phyloP scores from a whole-genome alignment of 2,329 filamentous ascomycete species.

The Alternaria triticina region DNA sequence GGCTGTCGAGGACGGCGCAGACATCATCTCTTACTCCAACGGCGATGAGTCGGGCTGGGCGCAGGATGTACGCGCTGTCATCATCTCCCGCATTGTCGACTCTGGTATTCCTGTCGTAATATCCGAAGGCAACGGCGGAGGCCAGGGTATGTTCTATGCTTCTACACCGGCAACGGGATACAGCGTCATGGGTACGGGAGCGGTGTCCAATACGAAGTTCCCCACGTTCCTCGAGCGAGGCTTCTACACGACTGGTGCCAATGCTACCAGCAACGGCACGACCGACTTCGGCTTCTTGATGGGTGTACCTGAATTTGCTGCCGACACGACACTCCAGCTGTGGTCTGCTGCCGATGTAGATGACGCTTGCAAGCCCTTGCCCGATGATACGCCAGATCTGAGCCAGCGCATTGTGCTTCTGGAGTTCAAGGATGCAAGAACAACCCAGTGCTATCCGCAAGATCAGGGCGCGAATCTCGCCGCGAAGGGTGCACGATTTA shows the following conservation, averaged over 20 bases:
- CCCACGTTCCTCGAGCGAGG: constrained; percentile 7
- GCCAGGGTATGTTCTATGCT: constrained; percentile 56
- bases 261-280: constrained; percentile 31
- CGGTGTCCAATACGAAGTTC: constrained; percentile 49
- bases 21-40: constrained; percentile 43
- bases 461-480: constrained; percentile 37
- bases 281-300: constrained; percentile 40
- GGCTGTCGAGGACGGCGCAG: constrained; percentile 61
- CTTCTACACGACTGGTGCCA: constrained; percentile 41
- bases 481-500: constrained; percentile 63
- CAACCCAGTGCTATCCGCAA: constrained; percentile 20
- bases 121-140: constrained; percentile 60
- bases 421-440: constrained; percentile 15
- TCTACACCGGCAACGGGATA: constrained; percentile 51
- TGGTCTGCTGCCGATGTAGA: constrained; percentile 53
- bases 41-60: constrained; percentile 36
- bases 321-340: constrained; percentile 20
- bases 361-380: constrained; percentile 61
- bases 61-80: constrained; percentile 49
- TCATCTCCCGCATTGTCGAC: constrained; percentile 52
- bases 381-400: constrained; percentile 63
- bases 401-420: constrained; percentile 59
- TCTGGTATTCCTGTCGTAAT: constrained; percentile 59
- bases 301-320: constrained; percentile 37
- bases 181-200: constrained; percentile 55